Evolutionary conservation across 306 rosid species (phyloP), one percentile per base, ranked within the genome.

Genomic region (Pueraria montana): DNA sequence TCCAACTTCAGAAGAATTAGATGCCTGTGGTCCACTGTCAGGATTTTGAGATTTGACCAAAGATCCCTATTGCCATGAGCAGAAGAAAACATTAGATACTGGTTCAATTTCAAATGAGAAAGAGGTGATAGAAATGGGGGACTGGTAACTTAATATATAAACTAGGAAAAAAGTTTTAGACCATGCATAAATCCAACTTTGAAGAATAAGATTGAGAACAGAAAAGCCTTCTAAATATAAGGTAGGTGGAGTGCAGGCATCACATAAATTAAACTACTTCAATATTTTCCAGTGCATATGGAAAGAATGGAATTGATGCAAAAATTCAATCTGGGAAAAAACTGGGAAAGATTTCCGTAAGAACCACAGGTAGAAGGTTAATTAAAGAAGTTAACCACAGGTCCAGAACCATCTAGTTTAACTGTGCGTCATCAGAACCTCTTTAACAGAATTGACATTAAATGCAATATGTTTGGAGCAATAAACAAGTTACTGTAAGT

Each of bases 11-110:
- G 87, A 79, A 73, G 87, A 82, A 87, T 79, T 46, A 12, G 95
- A 78, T 45, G 89, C 87, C 77, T 89, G 97, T 52, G 89, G 87
- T 75, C 92, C 91, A 76, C 84, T 87, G 45, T 89, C 62, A 55
- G 62, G 84, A 52, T 90, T 91, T 61, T 89, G 92, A 82, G 87
- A 70, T 75, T 87, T 92, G 59, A 74, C 68, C 52, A 90, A 73
- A 72, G 94, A 79, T 77, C 89, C 93, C 97, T 96, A 76, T 81
- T 63, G 72, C 69, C 80, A 88, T 18, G 68, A 71, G 74, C 20
- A 82, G 78, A 78, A 82, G 65, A 69, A 56, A 76, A 45, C 42
- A 82, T 80, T 61, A 84, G 50, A 75, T 36, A 50, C 76, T 17
- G 53, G 79, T 43, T 43, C 24, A 78, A 68, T 34, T 32, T 11